Conservation (phyloP, 805 yeast genomes). For the Candida xyloterini region DNA sequence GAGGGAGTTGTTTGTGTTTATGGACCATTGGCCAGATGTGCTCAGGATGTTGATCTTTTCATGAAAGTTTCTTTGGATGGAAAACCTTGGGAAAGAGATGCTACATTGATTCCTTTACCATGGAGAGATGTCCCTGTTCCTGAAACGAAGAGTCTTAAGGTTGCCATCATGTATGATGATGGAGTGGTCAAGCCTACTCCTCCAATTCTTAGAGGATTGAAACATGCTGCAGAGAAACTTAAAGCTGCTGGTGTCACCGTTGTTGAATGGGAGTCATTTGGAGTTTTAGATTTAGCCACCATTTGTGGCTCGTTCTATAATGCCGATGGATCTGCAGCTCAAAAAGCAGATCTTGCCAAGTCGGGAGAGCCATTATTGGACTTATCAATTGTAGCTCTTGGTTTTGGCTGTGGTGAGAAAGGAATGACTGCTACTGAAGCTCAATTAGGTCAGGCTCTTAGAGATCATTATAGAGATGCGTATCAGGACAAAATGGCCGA, state of each 20-base stretch:
- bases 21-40: slow-evolving; percentile 47
- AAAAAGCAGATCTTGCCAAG: slow-evolving; percentile 42
- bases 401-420: slow-evolving; percentile 54
- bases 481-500: slow-evolving; percentile 48
- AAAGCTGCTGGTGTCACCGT: slow-evolving; percentile 53
- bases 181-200: slow-evolving; percentile 54
- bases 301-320: slow-evolving; percentile 52
- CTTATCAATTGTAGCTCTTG: slow-evolving; percentile 51
- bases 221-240: slow-evolving; percentile 48
- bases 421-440: slow-evolving; percentile 44
- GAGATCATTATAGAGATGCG: slow-evolving; percentile 53
- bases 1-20: slow-evolving; percentile 45
- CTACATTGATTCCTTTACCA: slow-evolving; percentile 46
- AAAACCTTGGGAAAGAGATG: slow-evolving; percentile 57
- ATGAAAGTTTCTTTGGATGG: slow-evolving; percentile 44
- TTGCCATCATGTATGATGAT: slow-evolving; percentile 49
- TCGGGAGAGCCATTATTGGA: slow-evolving; percentile 67
- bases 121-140: slow-evolving; percentile 44
- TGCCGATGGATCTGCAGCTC: slow-evolving; percentile 59
- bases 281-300: slow-evolving; percentile 50
- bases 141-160: slow-evolving; percentile 35
- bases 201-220: slow-evolving; percentile 40
- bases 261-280: slow-evolving; percentile 52
- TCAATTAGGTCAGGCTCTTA: slow-evolving; percentile 42
- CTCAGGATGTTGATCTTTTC: slow-evolving; percentile 48